Evolutionary conservation across 1,139 yeast species (phyloP), one percentile per base, ranked within the genome.

Genomic region (Taphrina populina): DNA sequence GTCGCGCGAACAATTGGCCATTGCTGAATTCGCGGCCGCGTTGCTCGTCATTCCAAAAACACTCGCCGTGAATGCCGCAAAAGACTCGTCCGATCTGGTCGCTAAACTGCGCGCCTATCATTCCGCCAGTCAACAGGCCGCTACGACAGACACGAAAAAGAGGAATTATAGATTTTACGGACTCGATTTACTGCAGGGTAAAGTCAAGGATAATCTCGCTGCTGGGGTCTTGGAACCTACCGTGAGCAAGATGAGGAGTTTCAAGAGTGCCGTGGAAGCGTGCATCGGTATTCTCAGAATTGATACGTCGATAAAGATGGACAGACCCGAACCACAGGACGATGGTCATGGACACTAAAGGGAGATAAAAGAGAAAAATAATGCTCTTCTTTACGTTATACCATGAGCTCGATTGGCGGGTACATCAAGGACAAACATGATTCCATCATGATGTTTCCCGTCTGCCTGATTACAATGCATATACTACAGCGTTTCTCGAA

Each of bases 241-340:
- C 26, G 78, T 92, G 68, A 83, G 95, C 66, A 94, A 94, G 73
- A 78, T 92, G 68, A 88, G 88, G 72, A 84, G 96, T 17, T 80
- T 94, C 69, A 90, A 94, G 73, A 83, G 94, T 59, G 97, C 98
- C 11, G 80, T 94, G 64, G 99, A 94, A 74, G 99, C 99, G 2
- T 92, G 98, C 73, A 83, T 94, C 70, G 95, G 98, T 37, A 92
- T 94, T 63, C 78, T 94, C 66, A 84, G 99, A 77, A 94, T 94
- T 67, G 99, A 94, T 71, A 94, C 98, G 57, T 88, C 92, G 95
- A 92, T 94, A 68, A 86, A 88, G 56, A 96, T 94, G 59, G 94
- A 90, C 64, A 98, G 92, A 67, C 95, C 88, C 61, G 87, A 87
- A 62, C 81, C 81, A 75, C 95, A 90, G 72, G 94, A 85, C 66